These are phyloP conservation scores for Paraleonurus japonicus DNA, from an alignment of 257 asterid genomes.

Conservation along the genomic window DNA sequence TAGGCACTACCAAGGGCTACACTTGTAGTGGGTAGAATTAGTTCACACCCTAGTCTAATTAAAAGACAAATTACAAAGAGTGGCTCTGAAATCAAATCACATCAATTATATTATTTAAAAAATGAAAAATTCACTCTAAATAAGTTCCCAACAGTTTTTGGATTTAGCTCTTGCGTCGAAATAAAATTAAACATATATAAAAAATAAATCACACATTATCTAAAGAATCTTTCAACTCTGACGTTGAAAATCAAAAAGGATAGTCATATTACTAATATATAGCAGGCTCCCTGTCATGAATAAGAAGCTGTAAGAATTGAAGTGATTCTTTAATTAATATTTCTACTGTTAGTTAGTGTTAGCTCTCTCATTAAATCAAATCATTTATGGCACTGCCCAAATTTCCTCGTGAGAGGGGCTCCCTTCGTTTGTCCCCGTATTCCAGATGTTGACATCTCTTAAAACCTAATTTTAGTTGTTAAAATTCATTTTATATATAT, in stretches of 20 bases:
- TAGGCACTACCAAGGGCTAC: background rate
- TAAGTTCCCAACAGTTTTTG: background rate
- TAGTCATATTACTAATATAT: background rate
- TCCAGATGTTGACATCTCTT: constrained; percentile 19
- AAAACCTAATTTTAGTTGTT: background rate
- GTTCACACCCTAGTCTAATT: background rate
- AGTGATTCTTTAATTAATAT: constrained; percentile 1
- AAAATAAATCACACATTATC: background rate
- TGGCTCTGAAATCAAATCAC: background rate
- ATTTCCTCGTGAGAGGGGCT: constrained; percentile 35
- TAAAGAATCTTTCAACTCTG: background rate
- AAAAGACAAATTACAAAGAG: background rate
- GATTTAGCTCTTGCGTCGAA: background rate
- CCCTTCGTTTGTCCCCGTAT: constrained; percentile 9
- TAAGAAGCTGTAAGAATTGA: background rate
- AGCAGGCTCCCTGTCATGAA: constrained; percentile 25
- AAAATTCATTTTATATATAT: too few species aligned
- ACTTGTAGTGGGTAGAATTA: background rate
- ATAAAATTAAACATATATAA: background rate
- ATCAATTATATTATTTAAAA: background rate
- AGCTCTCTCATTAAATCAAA: constrained; percentile 18
- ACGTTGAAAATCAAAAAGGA: background rate
- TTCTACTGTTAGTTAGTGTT: background rate
- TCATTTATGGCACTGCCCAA: constrained; percentile 33
- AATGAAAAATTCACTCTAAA: background rate